These are phyloP conservation scores for Russula lepida DNA, from an alignment of 768 basidiomycete species.

Conservation along the genomic window DNA sequence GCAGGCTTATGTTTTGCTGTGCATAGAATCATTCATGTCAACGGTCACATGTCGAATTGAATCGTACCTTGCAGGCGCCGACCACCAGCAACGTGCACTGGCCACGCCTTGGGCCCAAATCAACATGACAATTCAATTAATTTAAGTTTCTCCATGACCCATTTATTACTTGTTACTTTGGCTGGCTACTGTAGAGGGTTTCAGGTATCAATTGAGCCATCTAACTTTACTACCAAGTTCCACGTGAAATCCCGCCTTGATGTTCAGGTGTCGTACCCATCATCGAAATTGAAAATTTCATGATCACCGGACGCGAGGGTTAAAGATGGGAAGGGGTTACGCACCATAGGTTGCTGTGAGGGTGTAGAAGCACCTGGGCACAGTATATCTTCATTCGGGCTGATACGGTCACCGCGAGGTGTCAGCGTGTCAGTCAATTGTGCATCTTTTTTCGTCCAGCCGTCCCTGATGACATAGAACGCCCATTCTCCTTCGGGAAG, in stretches of 20 bases:
- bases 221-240: neutral
- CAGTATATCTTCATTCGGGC: no score
- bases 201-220: neutral
- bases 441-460: neutral
- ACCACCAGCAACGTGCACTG: conserved; percentile 1
- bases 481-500: neutral
- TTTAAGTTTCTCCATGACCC: neutral
- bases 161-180: neutral
- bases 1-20: neutral
- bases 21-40: neutral
- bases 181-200: neutral
- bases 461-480: neutral
- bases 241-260: neutral
- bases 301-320: conserved; percentile 4
- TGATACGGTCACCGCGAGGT: neutral
- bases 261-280: neutral
- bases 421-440: neutral
- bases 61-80: neutral
- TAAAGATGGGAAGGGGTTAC: neutral
- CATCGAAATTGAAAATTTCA: neutral
- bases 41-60: conserved; percentile 6
- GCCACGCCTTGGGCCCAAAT: neutral
- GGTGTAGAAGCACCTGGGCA: neutral
- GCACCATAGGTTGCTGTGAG: neutral
- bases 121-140: neutral